Evolutionary conservation across 2,329 filamentous ascomycete species (phyloP), one percentile per base, ranked within the genome.

Genomic region (Claviceps sp.): DNA sequence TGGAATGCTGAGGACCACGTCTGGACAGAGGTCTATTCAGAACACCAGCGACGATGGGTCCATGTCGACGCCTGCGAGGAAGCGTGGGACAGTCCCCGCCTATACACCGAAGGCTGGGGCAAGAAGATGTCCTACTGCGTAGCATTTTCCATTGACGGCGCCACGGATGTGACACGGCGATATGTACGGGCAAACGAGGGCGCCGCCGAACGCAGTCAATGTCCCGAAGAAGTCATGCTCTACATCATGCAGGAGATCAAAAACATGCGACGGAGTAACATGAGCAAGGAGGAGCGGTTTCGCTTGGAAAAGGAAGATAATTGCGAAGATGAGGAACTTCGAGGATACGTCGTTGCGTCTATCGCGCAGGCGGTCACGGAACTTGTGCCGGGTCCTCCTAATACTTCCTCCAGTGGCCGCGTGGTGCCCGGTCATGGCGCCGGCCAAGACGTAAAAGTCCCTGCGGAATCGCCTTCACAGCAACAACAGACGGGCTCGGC

Each of bases 1-100:
- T 98, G 93, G 93, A 97, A 97, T 60, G 85, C 86, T 34, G 93
- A 97, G 68, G 93, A 97, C 66, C 88, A 96, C 63, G 88, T 96
- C 26, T 98, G 93, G 93, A 95, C 90, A 1, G 93, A 97, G 62
- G 85, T 97, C 14, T 98, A 95, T 71, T 96, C 90, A 2, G 87
- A 93, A 56, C 89, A 95, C 68, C 85, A 91, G 63, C 83, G 86
- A 66, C 82, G 89, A 64, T 98, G 93, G 93, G 78, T 97, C n/a
- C 91, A 97, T 59, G 89, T 96, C 43, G 93, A 98, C 66, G 83
- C 85, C 37, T 96, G 91, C 62, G 93, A 97, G 66, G 91, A 91
- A 64, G 82, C 87, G 1, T 97, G 90, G 89, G 93, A 98, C 65
- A 89, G 91, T 62, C 93, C 93, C 49, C 79, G 87, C 45, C 77